Evolutionary conservation across 176 grass and related monocot genomes (phyloP), one percentile per base, ranked within the genome.

Genomic region (Pontederia crassipes): DNA sequence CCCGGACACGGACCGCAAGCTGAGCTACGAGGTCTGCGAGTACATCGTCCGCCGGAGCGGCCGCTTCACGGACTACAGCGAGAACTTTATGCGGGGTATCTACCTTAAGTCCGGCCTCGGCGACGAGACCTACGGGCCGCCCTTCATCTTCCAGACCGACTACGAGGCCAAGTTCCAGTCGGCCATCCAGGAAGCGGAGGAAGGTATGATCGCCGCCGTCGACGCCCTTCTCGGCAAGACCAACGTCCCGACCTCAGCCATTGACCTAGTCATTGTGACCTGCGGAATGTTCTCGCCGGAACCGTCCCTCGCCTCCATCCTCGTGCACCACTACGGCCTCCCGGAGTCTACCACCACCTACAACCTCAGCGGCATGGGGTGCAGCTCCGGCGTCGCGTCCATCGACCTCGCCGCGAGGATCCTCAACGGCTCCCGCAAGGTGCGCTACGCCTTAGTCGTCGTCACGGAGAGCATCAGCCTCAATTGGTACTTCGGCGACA

Each of bases 401-500:
- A 61, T 86, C 45, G 86, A 86, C 82, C 79, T 83, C 57, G 90
- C 90, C 40, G 79, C 82, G 16, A 74, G 82, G 1, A 54, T 79
- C 18, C 80, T 89, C 45, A 28, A 11, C 24, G 0, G 0, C 67
- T 82, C 2, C 11, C 53, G 6, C 11, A 71, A 70, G 48, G 49
- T 49, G 57, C 75, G 65, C 52, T 86, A 89, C 73, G 90, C 90
- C 11, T 82, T 89, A 52, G 83, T 95, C 46, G 90, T 89, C 62
- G 77, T 95, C 29, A 95, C 85, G 11, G 85, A 95, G 80, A 86
- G 84, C 80, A 89, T 67, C 27, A 80, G 82, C 62, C 77, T 81
- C 10, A 95, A 95, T 79, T 89, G 90, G 86, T 95, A 95, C 90
- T 89, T 95, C 12, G 82, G 82, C 15, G 67, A 86, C 48, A 83